A percentile compares a stretch with the other conserved stretches of the same genome.
Evolutionary conservation across 805 yeast genomes (phyloP).

Genomic region (Ogataea salicorniae): DNA sequence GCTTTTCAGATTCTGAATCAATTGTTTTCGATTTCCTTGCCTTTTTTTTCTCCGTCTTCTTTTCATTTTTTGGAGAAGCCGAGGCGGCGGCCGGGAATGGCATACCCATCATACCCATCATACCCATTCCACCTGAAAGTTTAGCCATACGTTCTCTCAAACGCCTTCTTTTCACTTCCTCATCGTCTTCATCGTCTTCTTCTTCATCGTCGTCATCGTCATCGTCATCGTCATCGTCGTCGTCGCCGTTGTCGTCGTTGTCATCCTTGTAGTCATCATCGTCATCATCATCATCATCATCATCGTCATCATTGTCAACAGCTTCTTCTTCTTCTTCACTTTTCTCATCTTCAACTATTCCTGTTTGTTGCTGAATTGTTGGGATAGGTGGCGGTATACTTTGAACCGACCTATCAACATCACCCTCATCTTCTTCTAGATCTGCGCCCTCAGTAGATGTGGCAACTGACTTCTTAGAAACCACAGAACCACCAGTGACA

Average conservation of each 20-base stretch:
- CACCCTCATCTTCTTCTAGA: neutral
- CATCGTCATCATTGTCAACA: constrained; percentile 20
- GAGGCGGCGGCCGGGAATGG: constrained; percentile 31
- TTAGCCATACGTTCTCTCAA: constrained; percentile 95
- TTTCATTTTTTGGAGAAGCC: constrained; percentile 13
- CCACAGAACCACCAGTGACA: constrained; percentile 11
- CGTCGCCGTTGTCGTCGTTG: constrained; percentile 32
- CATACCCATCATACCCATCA: constrained; percentile 69
- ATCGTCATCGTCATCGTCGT: constrained; percentile 36
- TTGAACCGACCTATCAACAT: neutral
- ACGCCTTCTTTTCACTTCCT: constrained; percentile 68
- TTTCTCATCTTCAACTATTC: constrained; percentile 17
- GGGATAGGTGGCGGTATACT: neutral
- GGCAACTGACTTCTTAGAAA: constrained; percentile 1
- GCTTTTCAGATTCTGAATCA: constrained; percentile 10
- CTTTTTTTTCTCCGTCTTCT: constrained; percentile 19
- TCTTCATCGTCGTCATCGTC: constrained; percentile 47
- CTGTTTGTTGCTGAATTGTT: constrained; percentile 11
- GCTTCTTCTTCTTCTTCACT: constrained; percentile 14
- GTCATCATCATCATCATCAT: constrained; percentile 23
- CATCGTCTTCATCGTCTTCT: constrained; percentile 64
- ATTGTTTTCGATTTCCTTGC: constrained; percentile 17
- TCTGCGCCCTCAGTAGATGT: neutral
- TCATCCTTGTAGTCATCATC: constrained; percentile 28
- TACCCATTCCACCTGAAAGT: constrained; percentile 78